phyloP scores from a whole-genome alignment of 768 basidiomycete species.

The Wakefieldia striispora region DNA sequence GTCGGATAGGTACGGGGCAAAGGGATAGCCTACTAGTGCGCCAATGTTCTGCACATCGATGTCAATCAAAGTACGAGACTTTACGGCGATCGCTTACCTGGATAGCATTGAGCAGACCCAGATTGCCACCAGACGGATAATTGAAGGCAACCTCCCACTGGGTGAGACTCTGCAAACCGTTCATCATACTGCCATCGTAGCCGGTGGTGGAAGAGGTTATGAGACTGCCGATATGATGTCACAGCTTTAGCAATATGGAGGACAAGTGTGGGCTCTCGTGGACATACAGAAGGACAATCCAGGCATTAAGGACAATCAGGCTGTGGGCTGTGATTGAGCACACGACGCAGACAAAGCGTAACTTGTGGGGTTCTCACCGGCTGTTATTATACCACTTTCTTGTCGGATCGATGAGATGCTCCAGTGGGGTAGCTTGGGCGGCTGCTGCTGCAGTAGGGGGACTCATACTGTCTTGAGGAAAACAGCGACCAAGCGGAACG shows the following conservation, averaged over 20 bases:
- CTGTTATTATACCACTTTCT: conserved; percentile 77
- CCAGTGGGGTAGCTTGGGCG: conserved; percentile 39
- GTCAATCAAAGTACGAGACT: too few species aligned
- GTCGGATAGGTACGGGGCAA: conserved; percentile 71
- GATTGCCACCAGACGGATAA: conserved; percentile 50
- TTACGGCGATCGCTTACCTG: conserved; percentile 40
- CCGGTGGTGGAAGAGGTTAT: conserved; percentile 76
- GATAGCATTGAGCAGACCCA: conserved; percentile 72
- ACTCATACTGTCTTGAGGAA: too few species aligned
- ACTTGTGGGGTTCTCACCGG: conserved; percentile 39
- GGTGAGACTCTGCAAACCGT: conserved; percentile 68
- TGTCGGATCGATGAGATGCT: conserved; percentile 58
- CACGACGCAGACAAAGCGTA: background rate
- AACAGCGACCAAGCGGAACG: too few species aligned
- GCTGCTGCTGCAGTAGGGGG: conserved; percentile 17
- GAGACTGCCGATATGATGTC: conserved; percentile 43
- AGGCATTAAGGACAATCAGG: conserved; percentile 60
- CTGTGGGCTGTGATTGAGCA: conserved; percentile 32
- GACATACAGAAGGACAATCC: conserved; percentile 67
- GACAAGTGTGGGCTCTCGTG: too few species aligned
- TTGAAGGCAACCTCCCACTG: conserved; percentile 67
- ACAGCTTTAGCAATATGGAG: too few species aligned
- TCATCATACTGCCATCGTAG: conserved; percentile 79
- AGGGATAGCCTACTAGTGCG: conserved; percentile 63
- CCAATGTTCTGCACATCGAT: conserved; percentile 57